Conservation (phyloP, 108 stramenopile species). For the Parmales sp. region DNA sequence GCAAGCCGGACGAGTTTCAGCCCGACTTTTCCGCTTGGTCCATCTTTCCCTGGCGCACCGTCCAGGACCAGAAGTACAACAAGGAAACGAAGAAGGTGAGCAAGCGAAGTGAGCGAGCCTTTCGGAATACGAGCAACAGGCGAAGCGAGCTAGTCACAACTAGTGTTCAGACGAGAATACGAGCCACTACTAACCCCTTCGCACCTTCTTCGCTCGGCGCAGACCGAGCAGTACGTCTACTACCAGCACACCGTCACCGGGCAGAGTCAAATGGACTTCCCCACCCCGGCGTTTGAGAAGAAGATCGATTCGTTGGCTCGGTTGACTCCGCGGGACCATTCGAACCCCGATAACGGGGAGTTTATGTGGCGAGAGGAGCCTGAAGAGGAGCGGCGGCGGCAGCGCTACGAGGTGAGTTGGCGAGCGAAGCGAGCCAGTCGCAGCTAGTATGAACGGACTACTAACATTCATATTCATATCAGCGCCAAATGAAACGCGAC, state of each 20-base stretch:
- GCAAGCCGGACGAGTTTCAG: not conserved
- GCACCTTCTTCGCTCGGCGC: too few relatives aligned
- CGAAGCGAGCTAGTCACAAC: too few relatives aligned
- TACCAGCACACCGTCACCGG: not conserved
- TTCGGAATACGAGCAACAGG: too few relatives aligned
- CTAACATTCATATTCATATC: too few relatives aligned
- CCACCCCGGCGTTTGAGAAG: conserved; percentile 7
- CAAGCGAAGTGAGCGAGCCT: not conserved
- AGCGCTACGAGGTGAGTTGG: not conserved
- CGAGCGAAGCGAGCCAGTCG: too few relatives aligned
- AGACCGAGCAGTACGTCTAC: not conserved
- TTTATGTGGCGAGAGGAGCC: conserved; percentile 6
- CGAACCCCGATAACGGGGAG: not conserved
- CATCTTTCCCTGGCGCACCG: not conserved
- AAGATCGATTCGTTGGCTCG: not conserved
- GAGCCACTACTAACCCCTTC: too few relatives aligned
- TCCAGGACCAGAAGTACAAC: not conserved
- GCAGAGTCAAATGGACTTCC: not conserved
- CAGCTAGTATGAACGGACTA: too few relatives aligned
- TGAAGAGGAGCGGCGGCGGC: not conserved
- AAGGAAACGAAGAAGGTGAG: not conserved
- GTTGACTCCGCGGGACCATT: not conserved
- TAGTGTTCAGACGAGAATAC: too few relatives aligned
- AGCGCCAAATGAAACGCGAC: not conserved
- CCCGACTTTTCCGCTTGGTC: not conserved